Evolutionary conservation across 371 early-diverging fungal genomes (phyloP).

Genomic region (Actinomortierella wolfii): DNA sequence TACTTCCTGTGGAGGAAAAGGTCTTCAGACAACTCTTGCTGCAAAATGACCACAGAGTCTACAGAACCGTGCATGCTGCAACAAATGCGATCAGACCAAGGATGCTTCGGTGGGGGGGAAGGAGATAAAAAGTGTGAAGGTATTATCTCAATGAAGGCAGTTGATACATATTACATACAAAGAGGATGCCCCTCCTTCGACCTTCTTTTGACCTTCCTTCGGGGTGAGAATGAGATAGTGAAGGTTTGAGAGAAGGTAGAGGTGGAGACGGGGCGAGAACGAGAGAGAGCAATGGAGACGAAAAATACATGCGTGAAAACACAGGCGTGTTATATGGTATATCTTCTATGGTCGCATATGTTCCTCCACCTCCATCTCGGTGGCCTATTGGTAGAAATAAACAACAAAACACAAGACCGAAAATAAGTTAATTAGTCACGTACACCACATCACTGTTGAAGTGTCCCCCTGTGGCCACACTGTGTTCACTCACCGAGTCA

Average conservation of each 20-base stretch:
- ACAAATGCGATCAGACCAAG: too few relatives aligned
- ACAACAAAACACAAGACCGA: too few relatives aligned
- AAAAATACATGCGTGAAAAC: not conserved
- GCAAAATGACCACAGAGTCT: too few relatives aligned
- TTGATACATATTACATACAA: constrained; percentile 11
- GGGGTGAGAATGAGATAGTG: not conserved
- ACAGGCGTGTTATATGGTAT: not conserved
- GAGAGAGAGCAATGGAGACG: not conserved
- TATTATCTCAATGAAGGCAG: too few relatives aligned
- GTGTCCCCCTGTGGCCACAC: too few relatives aligned
- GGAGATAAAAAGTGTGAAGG: not conserved
- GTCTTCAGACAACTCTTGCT: too few relatives aligned
- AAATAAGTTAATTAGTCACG: not conserved
- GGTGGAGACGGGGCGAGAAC: not conserved
- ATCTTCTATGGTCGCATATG: not conserved
- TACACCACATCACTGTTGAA: constrained; percentile 14
- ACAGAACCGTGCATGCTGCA: too few relatives aligned
- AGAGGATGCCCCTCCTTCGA: too few relatives aligned
- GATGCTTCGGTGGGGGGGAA: too few relatives aligned
- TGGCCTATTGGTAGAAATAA: constrained; percentile 14
- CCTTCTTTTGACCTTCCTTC: too few relatives aligned
- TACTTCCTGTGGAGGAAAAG: too few relatives aligned
- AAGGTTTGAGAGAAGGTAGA: not conserved
- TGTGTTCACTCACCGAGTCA: constrained; percentile 22
- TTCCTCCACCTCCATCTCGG: constrained; percentile 40